These are phyloP conservation scores for Rosa persica DNA, from an alignment of 306 rosid genomes.

Conservation along the genomic window DNA sequence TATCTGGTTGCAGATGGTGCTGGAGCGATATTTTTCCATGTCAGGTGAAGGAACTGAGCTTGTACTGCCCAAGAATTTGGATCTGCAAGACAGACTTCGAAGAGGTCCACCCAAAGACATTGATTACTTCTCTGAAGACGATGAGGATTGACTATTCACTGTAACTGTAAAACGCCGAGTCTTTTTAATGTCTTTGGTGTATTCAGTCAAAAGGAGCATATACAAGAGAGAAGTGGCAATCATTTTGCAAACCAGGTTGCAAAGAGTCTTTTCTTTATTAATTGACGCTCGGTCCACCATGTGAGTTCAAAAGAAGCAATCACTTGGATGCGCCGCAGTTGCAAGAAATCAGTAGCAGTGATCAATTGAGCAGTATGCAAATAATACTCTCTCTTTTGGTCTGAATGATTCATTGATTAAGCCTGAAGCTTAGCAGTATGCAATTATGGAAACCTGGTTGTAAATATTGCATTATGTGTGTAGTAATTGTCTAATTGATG, in stretches of 20 bases:
- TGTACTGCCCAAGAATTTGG: conserved; percentile 63
- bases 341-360: not conserved
- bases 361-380: not conserved
- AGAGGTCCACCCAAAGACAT: conserved; percentile 62
- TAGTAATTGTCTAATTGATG: not conserved
- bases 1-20: conserved; percentile 56
- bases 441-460: not conserved
- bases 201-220: not conserved
- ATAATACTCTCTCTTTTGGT: not conserved
- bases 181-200: not conserved
- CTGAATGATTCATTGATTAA: too few relatives aligned
- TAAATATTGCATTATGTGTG: not conserved
- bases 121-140: conserved; percentile 52
- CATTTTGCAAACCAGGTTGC: not conserved
- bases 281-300: not conserved
- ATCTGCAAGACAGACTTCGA: conserved; percentile 54
- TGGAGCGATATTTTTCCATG: conserved; percentile 74
- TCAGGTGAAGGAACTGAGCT: conserved; percentile 72
- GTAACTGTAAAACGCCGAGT: not conserved
- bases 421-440: not conserved
- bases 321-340: not conserved
- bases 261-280: not conserved
- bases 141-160: conserved; percentile 21
- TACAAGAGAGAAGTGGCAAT: not conserved
- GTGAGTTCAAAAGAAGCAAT: not conserved